phyloP scores from a whole-genome alignment of 208 protist genomes.

The Leptomonas seymouri region DNA sequence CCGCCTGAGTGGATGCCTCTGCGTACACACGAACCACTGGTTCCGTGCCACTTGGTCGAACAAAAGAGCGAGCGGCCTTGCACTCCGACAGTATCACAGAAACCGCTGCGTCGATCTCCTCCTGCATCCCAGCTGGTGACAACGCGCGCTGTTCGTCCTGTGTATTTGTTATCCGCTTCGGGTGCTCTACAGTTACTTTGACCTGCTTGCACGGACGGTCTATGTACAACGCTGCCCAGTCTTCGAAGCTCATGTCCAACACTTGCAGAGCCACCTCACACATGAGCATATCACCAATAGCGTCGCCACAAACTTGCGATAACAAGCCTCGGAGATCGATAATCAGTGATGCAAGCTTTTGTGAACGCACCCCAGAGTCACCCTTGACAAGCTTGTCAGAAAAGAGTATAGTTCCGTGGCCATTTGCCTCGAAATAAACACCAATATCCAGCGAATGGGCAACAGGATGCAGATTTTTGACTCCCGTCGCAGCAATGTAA shows the following conservation, averaged over 20 bases:
- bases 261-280: conserved; percentile 65
- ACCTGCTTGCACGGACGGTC: conserved; percentile 62
- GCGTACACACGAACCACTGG: conserved; percentile 93
- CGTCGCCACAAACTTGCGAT: conserved; percentile 89
- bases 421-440: conserved; percentile 97
- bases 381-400: conserved; percentile 4
- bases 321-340: conserved; percentile 35
- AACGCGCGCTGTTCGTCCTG: conserved; percentile 62
- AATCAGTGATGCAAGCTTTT: background rate
- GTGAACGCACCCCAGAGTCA: too few relatives aligned
- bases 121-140: conserved; percentile 76
- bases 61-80: conserved; percentile 75
- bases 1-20: conserved; percentile 46
- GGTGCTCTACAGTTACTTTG: conserved; percentile 59
- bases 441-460: conserved; percentile 91
- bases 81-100: conserved; percentile 2
- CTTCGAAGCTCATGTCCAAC: conserved; percentile 40
- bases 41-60: conserved; percentile 95
- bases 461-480: conserved; percentile 95
- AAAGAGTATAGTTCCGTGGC: conserved; percentile 95
- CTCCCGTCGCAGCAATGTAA: conserved; percentile 84
- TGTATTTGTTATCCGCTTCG: conserved; percentile 71
- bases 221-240: conserved; percentile 62
- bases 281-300: conserved; percentile 79
- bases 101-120: conserved; percentile 81